Evolutionary conservation across 2,329 filamentous ascomycete species (phyloP).

Genomic region (Stromatinia cepivora): DNA sequence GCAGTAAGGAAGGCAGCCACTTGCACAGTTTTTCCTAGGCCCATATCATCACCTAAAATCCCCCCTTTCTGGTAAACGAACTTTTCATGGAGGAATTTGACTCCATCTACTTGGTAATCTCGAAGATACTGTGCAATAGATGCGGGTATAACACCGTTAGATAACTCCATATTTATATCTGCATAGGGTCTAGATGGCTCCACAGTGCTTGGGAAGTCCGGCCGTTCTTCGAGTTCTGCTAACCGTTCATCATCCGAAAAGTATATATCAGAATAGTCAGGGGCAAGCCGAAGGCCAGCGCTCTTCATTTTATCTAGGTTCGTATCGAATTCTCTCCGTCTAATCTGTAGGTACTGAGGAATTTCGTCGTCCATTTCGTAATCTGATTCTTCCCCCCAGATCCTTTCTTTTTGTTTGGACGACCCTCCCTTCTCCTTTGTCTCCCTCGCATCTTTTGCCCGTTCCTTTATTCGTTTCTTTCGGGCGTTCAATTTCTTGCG

Average conservation of each 20-base stretch:
- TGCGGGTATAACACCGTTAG: constrained; percentile 79
- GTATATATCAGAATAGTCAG: constrained; percentile 71
- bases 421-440: constrained; percentile 33
- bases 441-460: constrained; percentile 45
- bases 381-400: constrained; percentile 38
- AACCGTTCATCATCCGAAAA: constrained; percentile 71
- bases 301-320: constrained; percentile 60
- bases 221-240: constrained; percentile 65
- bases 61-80: constrained; percentile 86
- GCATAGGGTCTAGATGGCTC: constrained; percentile 69
- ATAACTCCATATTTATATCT: constrained; percentile 73
- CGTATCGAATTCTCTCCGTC: constrained; percentile 69
- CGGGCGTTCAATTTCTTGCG: constrained; percentile 52
- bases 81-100: constrained; percentile 78
- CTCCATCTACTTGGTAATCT: constrained; percentile 87
- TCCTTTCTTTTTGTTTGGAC: constrained; percentile 30
- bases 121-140: constrained; percentile 88
- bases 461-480: constrained; percentile 48
- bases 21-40: constrained; percentile 93
- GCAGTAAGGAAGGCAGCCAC: constrained; percentile 89
- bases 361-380: constrained; percentile 45
- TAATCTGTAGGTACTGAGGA: constrained; percentile 70
- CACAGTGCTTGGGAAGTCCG: constrained; percentile 61
- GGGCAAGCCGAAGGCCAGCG: constrained; percentile 73
- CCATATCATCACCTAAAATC: constrained; percentile 92